Base-by-base conservation (phyloP, 163 green algal genomes). In the Chloromonas sp. region DNA sequence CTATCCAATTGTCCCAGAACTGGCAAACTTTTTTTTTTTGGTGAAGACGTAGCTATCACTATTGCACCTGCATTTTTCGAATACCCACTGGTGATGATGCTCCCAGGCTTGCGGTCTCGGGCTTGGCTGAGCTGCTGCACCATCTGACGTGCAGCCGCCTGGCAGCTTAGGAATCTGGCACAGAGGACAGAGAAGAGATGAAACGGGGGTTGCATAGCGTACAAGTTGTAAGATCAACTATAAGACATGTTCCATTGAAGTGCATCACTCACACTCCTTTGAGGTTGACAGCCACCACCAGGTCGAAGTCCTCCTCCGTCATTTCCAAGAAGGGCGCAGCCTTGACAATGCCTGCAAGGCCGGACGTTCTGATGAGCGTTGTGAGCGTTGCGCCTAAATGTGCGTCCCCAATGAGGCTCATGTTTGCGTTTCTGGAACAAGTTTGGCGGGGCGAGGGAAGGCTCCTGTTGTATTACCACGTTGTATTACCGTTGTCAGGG, bases 231-330 rank as follows among this genome's bases (percentile, higher is more conserved):
- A 76, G 66, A 8, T n/a, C 66, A n/a, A 11, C 66, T n/a, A 76
- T 76, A 11, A 11, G 5, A 8, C 66, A 11, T 11, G 11, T 11
- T 76, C 8, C 5, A 76, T 76, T 76, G 66, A 76, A 76, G 66
- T 11, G 11, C 8, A 81, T 1, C 13, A 78, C 58, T 71, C 79
- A 81, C 61, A 80, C 58, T n/a, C 79, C 86, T 86, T 98, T 98
- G 0, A 98, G 90, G 89, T 98, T 98, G 60, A 98, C 93, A 0
- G 84, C 78, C 3, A 98, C 87, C 5, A 98, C 94, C 0, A 87
- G 88, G 84, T 97, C 95, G 82, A 95, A 98, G 85, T 98, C 95
- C n/a, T 92, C 86, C 76, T 98, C 95, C 1, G 74, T 92, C 90
- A 98, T 95, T 0, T 98, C 93, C 78, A 98, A 85, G 81, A 98